Percentiles rank a stretch among this genome's conserved stretches.
Evolutionary conservation across 345 rosid species (phyloP).

Genomic region (Citrus trifoliata): DNA sequence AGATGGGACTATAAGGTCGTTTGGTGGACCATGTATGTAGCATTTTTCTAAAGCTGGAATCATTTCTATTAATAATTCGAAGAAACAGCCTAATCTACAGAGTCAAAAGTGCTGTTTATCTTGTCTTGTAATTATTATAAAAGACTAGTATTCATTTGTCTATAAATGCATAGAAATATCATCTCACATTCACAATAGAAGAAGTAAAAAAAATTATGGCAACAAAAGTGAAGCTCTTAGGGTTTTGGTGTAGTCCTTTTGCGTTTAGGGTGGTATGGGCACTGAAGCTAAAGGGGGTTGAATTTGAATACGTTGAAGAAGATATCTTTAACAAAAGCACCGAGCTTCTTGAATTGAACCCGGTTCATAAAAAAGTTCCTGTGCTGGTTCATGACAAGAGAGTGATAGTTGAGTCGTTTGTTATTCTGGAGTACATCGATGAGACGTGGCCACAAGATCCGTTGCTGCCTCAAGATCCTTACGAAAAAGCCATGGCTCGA

Average conservation of each 20-base stretch:
- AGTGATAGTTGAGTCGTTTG: conserved; percentile 20
- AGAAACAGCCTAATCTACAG: no score
- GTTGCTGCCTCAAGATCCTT: conserved; percentile 37
- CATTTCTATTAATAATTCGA: no score
- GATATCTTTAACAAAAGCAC: conserved; percentile 11
- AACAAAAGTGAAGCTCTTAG: conserved; percentile 8
- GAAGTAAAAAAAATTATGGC: neutral
- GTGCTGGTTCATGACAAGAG: conserved; percentile 23
- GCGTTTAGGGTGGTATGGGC: conserved; percentile 17
- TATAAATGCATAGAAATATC: no score
- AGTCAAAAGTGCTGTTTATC: no score
- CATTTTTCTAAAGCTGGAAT: no score
- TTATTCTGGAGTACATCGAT: conserved; percentile 33
- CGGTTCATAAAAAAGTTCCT: conserved; percentile 21
- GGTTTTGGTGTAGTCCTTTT: conserved; percentile 11
- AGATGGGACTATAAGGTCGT: no score
- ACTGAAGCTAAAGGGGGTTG: conserved; percentile 21
- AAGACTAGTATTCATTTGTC: no score
- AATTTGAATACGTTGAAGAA: conserved; percentile 16
- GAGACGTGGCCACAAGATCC: conserved; percentile 37
- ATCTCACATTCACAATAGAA: no score
- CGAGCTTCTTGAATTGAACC: conserved; percentile 17
- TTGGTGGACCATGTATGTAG: no score
- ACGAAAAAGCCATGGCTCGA: conserved; percentile 29
- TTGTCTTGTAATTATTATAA: no score